Conservation (phyloP, 139 green algal species). For the Asterochloris sp. region DNA sequence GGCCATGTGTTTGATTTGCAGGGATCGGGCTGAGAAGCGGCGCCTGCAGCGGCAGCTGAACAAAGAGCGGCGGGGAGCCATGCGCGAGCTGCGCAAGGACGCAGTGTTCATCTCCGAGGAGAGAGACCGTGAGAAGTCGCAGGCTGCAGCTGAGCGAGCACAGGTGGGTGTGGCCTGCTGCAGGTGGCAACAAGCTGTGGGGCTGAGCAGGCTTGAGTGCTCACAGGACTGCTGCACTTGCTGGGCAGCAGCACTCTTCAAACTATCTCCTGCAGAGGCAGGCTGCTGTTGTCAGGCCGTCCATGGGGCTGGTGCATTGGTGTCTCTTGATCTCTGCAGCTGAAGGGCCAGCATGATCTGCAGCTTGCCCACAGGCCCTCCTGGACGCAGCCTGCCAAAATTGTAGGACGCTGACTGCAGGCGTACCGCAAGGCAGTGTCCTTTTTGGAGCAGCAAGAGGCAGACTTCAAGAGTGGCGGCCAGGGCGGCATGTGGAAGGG, state of each 20-base stretch:
- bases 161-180: neutral
- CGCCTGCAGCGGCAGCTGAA: slow-evolving; percentile 62
- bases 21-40: slow-evolving; percentile 54
- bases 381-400: neutral
- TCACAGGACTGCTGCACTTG: too few species aligned
- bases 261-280: too few species aligned
- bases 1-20: slow-evolving; percentile 6
- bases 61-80: slow-evolving; percentile 65
- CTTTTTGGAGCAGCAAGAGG: slow-evolving; percentile 76
- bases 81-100: slow-evolving; percentile 91
- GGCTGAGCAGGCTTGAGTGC: too few species aligned
- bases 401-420: neutral
- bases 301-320: too few species aligned
- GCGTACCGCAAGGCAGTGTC: slow-evolving; percentile 37
- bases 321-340: too few species aligned
- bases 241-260: too few species aligned
- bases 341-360: too few species aligned
- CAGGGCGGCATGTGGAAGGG: slow-evolving; percentile 86
- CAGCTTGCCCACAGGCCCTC: neutral
- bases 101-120: slow-evolving; percentile 65
- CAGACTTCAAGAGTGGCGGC: slow-evolving; percentile 81
- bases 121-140: slow-evolving; percentile 38
- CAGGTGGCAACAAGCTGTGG: too few species aligned
- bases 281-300: too few species aligned
- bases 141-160: slow-evolving; percentile 24